Conservation (phyloP, 139 green algal genomes). For the Micractinium conductrix region DNA sequence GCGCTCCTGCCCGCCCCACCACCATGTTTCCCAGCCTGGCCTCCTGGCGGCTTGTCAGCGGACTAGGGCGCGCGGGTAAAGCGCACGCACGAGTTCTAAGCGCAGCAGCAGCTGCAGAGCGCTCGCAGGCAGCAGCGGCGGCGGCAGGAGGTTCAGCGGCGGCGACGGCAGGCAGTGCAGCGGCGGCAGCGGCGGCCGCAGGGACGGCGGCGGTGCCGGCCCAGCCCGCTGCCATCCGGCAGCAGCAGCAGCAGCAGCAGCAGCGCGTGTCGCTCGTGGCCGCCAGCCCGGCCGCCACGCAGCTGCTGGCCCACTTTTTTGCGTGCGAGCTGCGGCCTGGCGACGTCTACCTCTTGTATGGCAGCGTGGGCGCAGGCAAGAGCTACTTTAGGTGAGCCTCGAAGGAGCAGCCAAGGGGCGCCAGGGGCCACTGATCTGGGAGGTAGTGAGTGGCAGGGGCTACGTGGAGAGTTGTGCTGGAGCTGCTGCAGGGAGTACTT, state of each 20-base stretch:
- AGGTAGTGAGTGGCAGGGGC: too few species aligned
- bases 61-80: too few species aligned
- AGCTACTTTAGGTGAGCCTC: slow-evolving; percentile 75
- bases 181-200: neutral
- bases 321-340: slow-evolving; percentile 10
- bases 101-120: too few species aligned
- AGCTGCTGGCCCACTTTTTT: slow-evolving; percentile 41
- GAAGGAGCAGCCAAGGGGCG: neutral
- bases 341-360: slow-evolving; percentile 61
- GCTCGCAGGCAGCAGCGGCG: neutral
- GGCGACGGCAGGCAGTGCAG: neutral
- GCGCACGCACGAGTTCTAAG: too few species aligned
- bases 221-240: too few species aligned
- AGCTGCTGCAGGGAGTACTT: too few species aligned
- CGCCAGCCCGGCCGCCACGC: slow-evolving; percentile 27
- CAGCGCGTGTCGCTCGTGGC: slow-evolving; percentile 21
- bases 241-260: neutral
- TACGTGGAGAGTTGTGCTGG: too few species aligned
- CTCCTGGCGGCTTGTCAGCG: too few species aligned
- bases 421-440: too few species aligned
- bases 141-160: neutral
- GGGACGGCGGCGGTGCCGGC: neutral
- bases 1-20: neutral
- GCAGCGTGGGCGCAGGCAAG: slow-evolving; percentile 85
- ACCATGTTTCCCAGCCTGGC: neutral